Conservation (phyloP, 352 stramenopile genomes). For the Globisporangium yorkense region DNA sequence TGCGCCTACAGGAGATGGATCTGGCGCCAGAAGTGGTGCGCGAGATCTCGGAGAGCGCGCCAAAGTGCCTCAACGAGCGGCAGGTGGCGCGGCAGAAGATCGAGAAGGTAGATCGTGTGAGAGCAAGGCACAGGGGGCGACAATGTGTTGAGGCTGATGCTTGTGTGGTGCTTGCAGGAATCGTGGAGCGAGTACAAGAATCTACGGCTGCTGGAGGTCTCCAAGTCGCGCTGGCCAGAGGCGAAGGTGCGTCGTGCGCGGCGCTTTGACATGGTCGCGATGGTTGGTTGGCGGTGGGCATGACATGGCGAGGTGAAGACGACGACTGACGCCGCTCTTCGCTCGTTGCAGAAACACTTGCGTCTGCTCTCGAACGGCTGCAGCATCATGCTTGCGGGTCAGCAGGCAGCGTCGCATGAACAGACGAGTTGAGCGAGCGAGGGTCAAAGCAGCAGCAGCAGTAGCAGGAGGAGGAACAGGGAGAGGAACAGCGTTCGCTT, state of each 20-base stretch:
- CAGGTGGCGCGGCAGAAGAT: constrained; percentile 40
- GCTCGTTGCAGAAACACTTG: constrained; percentile 37
- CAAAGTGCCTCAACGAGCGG: constrained; percentile 55
- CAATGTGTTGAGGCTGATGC: not conserved
- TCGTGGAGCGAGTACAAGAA: constrained; percentile 70
- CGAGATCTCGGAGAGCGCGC: constrained; percentile 40
- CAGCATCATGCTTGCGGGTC: constrained; percentile 54
- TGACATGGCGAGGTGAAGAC: not conserved
- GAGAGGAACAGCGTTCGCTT: not conserved
- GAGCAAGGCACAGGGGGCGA: not conserved
- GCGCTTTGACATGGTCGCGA: not conserved
- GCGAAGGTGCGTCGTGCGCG: constrained; percentile 26
- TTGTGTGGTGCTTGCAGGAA: constrained; percentile 21
- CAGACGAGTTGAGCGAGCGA: not conserved
- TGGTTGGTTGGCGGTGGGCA: not conserved
- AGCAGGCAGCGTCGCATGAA: not conserved
- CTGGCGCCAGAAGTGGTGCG: constrained; percentile 46
- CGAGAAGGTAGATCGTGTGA: constrained; percentile 19
- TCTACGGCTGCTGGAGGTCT: constrained; percentile 55
- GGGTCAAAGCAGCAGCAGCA: not conserved
- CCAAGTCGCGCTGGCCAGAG: constrained; percentile 61
- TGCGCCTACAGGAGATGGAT: constrained; percentile 75
- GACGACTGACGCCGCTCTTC: not conserved
- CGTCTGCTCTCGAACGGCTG: constrained; percentile 66
- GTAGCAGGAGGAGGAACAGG: not conserved